Percentiles rank a stretch among this genome's conserved stretches.
Conservation (phyloP, 2,329 filamentous ascomycete species). For the Epichloe elymi region DNA sequence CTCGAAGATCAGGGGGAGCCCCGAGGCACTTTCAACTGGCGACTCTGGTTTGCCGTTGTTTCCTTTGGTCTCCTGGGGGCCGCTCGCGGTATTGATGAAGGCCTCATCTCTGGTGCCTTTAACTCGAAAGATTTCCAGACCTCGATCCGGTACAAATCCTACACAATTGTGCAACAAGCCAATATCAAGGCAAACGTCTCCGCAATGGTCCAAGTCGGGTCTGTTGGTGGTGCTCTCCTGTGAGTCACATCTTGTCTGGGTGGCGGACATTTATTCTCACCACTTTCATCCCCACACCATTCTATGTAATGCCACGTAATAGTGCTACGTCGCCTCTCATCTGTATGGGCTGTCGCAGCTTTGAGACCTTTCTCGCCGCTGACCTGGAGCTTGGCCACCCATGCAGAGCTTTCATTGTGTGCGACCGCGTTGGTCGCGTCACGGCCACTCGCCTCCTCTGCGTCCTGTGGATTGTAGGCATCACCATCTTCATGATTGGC, state of each 20-base stretch:
- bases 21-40: constrained; percentile 61
- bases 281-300: not conserved
- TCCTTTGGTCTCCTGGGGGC: constrained; percentile 66
- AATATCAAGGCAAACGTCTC: constrained; percentile 67
- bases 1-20: constrained; percentile 54
- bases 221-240: constrained; percentile 55
- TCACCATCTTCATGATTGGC: constrained; percentile 43
- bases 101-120: constrained; percentile 61
- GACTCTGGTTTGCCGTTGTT: constrained; percentile 63
- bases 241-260: constrained; percentile 12
- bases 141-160: constrained; percentile 43
- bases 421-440: constrained; percentile 48
- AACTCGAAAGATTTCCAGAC: constrained; percentile 50
- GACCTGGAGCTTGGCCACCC: not conserved
- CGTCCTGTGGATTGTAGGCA: constrained; percentile 42
- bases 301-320: not conserved
- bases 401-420: constrained; percentile 41
- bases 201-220: constrained; percentile 71
- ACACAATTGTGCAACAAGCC: constrained; percentile 39
- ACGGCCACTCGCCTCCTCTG: constrained; percentile 48
- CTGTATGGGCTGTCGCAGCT: not conserved
- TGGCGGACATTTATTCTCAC: not conserved
- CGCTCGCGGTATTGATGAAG: constrained; percentile 68
- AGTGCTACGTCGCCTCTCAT: not conserved
- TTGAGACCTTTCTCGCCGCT: not conserved